Evolutionary conservation across 73 alveolate species (phyloP).

Genomic region (Urostyla sp.): DNA sequence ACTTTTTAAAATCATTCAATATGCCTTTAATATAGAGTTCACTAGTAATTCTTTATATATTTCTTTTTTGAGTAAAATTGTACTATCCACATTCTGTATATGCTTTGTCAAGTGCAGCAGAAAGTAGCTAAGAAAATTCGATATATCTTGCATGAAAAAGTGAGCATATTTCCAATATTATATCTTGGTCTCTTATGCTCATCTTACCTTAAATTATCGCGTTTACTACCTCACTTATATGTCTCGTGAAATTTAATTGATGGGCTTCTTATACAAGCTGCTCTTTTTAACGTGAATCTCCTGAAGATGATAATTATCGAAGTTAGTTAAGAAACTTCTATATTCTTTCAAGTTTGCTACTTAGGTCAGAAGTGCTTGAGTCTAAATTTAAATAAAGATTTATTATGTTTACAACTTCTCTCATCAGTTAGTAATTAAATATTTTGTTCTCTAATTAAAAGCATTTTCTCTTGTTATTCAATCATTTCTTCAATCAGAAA

Average conservation of each 20-base stretch:
- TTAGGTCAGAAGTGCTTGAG: slow-evolving; percentile 53
- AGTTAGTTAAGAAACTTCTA: slow-evolving; percentile 47
- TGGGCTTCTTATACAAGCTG: slow-evolving; percentile 23
- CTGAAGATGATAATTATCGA: not conserved
- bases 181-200: slow-evolving; percentile 18
- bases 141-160: slow-evolving; percentile 56
- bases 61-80: slow-evolving; percentile 36
- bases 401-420: slow-evolving; percentile 14
- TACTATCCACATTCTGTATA: slow-evolving; percentile 16
- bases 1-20: slow-evolving; percentile 37
- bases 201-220: slow-evolving; percentile 32
- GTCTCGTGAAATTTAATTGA: slow-evolving; percentile 39
- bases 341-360: slow-evolving; percentile 48
- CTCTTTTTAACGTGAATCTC: slow-evolving; percentile 42
- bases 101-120: slow-evolving; percentile 39
- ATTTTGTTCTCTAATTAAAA: slow-evolving; percentile 25
- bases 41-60: slow-evolving; percentile 38
- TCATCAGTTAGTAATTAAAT: slow-evolving; percentile 12
- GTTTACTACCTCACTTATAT: slow-evolving; percentile 51
- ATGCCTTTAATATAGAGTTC: slow-evolving; percentile 59
- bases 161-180: slow-evolving; percentile 36
- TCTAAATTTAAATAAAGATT: slow-evolving; percentile 4
- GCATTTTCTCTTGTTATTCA: slow-evolving; percentile 38
- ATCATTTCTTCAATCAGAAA: slow-evolving; percentile 49
- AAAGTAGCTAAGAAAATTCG: slow-evolving; percentile 45